Conservation (phyloP, 306 rosid genomes). For the Purshia tridentata region DNA sequence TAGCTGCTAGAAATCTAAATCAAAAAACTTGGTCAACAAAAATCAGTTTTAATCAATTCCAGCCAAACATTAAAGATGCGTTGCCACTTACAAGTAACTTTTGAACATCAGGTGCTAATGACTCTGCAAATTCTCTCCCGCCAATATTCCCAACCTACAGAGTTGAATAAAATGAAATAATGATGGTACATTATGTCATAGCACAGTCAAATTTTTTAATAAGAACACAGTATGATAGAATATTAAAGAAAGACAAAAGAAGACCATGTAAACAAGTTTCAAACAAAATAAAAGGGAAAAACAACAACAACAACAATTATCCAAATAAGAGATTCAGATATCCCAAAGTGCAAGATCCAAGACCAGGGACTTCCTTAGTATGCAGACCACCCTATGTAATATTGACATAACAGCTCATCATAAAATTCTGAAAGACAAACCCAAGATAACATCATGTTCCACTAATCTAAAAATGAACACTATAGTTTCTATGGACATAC, state of each 20-base stretch:
- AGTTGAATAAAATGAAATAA: constrained; percentile 23
- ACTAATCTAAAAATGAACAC: not conserved
- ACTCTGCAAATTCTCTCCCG: constrained; percentile 99
- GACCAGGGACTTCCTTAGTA: too few relatives aligned
- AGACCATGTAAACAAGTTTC: not conserved
- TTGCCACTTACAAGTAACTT: constrained; percentile 77
- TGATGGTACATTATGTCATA: constrained; percentile 23
- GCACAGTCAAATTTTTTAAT: constrained; percentile 6
- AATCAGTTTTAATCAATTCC: constrained; percentile 24
- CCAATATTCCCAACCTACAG: constrained; percentile 98
- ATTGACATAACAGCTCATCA: not conserved
- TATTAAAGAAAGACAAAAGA: constrained; percentile 4
- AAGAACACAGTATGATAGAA: constrained; percentile 18
- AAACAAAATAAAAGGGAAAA: not conserved
- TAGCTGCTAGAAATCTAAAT: constrained; percentile 93
- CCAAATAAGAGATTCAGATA: constrained; percentile 8
- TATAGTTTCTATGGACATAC: constrained; percentile 49
- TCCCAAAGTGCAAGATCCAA: too few relatives aligned
- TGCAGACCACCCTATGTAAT: not conserved
- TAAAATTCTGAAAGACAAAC: constrained; percentile 5
- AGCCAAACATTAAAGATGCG: constrained; percentile 10
- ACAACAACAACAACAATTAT: not conserved
- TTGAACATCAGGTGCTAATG: constrained; percentile 97
- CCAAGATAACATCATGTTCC: not conserved
- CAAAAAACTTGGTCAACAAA: constrained; percentile 33